Percentiles rank a stretch among this genome's conserved stretches.
These are phyloP conservation scores for Mortierella sp. DNA, from an alignment of 371 early-diverging fungal species.

Conservation along the genomic window DNA sequence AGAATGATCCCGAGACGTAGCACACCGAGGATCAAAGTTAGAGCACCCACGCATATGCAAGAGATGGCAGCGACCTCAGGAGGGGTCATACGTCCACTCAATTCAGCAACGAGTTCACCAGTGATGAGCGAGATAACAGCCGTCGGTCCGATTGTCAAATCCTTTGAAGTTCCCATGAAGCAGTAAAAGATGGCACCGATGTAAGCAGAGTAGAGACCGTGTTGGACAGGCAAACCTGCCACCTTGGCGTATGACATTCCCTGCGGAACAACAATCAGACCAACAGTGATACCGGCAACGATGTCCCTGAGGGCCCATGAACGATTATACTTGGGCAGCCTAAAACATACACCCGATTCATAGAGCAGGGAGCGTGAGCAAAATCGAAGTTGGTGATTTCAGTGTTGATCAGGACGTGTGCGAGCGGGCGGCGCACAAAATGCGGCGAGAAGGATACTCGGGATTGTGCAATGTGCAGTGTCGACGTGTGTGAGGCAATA, in stretches of 20 bases:
- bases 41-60: conserved; percentile 72
- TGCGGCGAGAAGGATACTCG: conserved; percentile 1
- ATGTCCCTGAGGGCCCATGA: conserved; percentile 85
- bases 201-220: conserved; percentile 89
- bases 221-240: conserved; percentile 84
- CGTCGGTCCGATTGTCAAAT: conserved; percentile 88
- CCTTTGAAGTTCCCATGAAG: conserved; percentile 87
- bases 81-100: conserved; percentile 56
- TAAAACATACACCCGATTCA: neutral
- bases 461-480: too few relatives aligned
- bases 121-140: conserved; percentile 85
- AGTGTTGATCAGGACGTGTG: too few relatives aligned
- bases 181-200: conserved; percentile 82
- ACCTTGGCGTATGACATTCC: conserved; percentile 87
- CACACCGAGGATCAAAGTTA: conserved; percentile 74
- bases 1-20: conserved; percentile 84
- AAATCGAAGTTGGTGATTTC: neutral
- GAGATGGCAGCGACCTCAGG: conserved; percentile 64
- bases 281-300: conserved; percentile 90
- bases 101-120: conserved; percentile 59
- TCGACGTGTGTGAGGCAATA: too few relatives aligned
- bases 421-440: too few relatives aligned
- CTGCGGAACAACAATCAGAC: conserved; percentile 86
- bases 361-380: neutral
- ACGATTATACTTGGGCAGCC: conserved; percentile 58